A percentile compares a stretch with the other conserved stretches of the same genome.
Conservation (phyloP, 202 grass and related monocot genomes). For the Panicum hallii region DNA sequence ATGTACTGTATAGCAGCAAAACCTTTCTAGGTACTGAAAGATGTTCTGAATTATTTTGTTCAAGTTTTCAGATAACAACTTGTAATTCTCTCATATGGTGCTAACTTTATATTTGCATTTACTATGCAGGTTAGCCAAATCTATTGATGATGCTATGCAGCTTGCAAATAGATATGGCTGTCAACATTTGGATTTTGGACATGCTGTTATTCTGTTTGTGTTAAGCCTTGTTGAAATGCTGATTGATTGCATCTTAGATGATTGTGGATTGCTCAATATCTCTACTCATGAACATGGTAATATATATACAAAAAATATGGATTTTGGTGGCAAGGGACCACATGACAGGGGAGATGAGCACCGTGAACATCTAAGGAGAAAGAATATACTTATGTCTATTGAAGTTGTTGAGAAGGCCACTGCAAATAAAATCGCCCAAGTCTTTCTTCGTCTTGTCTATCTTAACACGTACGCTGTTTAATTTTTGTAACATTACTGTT, state of each 20-base stretch:
- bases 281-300: conserved; percentile 43
- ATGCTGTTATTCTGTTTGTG: conserved; percentile 59
- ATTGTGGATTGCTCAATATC: conserved; percentile 50
- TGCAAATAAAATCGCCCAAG: conserved; percentile 67
- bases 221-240: conserved; percentile 61
- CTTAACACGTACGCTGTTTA: conserved; percentile 68
- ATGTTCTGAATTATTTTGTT: conserved; percentile 12
- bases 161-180: conserved; percentile 71
- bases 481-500: conserved; percentile 38
- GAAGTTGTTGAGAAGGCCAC: conserved; percentile 77
- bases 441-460: conserved; percentile 81
- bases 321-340: conserved; percentile 49
- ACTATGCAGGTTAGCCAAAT: conserved; percentile 72
- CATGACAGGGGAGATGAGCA: conserved; percentile 48
- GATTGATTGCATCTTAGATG: conserved; percentile 73
- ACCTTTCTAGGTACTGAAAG: neutral
- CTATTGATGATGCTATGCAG: conserved; percentile 71
- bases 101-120: conserved; percentile 39
- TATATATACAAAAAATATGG: conserved; percentile 39
- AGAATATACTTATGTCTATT: conserved; percentile 65
- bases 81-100: conserved; percentile 12
- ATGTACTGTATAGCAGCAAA: neutral
- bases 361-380: conserved; percentile 55
- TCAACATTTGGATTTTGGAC: conserved; percentile 76
- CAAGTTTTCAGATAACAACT: neutral